These are phyloP conservation scores for Mucor circinelloides DNA, from an alignment of 371 early-diverging fungal genomes.

Conservation along the genomic window DNA sequence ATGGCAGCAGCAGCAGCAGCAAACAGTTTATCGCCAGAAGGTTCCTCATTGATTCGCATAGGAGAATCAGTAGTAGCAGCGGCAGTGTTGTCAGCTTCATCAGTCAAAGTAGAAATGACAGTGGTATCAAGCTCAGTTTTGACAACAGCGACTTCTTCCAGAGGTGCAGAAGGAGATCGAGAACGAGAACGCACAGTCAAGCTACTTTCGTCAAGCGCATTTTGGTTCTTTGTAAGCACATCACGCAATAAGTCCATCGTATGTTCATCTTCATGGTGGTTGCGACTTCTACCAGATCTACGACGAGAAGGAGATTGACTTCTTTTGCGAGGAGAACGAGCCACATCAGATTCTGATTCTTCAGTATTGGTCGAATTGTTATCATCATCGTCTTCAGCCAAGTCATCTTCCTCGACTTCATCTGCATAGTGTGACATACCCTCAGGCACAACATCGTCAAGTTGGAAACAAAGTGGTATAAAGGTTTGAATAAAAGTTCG, in stretches of 20 bases:
- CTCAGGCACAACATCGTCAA: slow-evolving; percentile 48
- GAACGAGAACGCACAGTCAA: slow-evolving; percentile 1
- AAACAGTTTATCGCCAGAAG: slow-evolving; percentile 25
- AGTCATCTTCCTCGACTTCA: slow-evolving; percentile 41
- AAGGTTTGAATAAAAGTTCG: slow-evolving; percentile 76
- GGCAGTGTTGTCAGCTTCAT: background rate
- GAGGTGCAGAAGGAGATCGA: background rate
- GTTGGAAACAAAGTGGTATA: slow-evolving; percentile 73
- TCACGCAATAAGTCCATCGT: slow-evolving; percentile 45
- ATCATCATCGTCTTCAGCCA: slow-evolving; percentile 43
- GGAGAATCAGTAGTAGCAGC: background rate
- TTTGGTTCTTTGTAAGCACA: slow-evolving; percentile 40
- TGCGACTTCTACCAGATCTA: slow-evolving; percentile 29
- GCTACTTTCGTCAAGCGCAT: slow-evolving; percentile 15
- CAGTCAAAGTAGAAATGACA: background rate
- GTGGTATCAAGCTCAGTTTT: background rate
- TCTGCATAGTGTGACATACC: slow-evolving; percentile 29
- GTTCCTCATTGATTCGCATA: slow-evolving; percentile 12
- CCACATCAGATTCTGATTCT: slow-evolving; percentile 38
- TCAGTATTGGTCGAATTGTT: slow-evolving; percentile 39
- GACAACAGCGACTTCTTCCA: slow-evolving; percentile 4
- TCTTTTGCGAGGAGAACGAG: slow-evolving; percentile 35
- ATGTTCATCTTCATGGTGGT: slow-evolving; percentile 42
- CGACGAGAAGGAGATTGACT: slow-evolving; percentile 29
- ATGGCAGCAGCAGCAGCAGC: slow-evolving; percentile 60